Evolutionary conservation across 306 rosid species (phyloP).

Genomic region (Fragaria iinumae): DNA sequence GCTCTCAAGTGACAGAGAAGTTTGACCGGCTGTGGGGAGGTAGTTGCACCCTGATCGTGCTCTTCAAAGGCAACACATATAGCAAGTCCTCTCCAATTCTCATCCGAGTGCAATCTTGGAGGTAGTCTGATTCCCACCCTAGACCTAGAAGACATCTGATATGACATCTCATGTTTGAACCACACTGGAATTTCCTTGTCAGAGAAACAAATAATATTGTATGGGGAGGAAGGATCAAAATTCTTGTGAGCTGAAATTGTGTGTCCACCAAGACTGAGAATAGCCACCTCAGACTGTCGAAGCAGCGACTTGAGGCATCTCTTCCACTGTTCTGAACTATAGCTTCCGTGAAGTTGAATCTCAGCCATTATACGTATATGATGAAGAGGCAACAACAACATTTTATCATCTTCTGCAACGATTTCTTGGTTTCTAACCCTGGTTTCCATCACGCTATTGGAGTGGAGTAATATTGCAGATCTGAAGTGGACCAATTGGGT

Average conservation of each 20-base stretch:
- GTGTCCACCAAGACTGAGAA: not conserved
- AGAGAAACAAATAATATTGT: not conserved
- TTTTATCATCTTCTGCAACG: not conserved
- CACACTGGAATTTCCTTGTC: not conserved
- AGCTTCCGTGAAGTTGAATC: not conserved
- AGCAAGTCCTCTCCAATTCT: slow-evolving; percentile 14
- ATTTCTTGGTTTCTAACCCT: not conserved
- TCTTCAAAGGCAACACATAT: not conserved
- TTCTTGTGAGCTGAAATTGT: not conserved
- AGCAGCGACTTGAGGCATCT: not conserved
- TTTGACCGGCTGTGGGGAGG: too few relatives aligned
- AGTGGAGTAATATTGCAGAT: too few relatives aligned
- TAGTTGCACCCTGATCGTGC: not conserved
- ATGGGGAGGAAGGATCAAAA: not conserved
- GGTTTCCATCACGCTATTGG: too few relatives aligned
- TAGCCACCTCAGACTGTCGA: not conserved
- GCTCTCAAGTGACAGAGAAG: too few relatives aligned
- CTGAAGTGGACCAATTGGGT: too few relatives aligned
- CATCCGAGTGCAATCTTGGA: not conserved
- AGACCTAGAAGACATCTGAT: not conserved
- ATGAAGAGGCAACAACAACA: not conserved
- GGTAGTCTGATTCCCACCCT: slow-evolving; percentile 3
- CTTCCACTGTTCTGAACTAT: not conserved
- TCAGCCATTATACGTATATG: not conserved
- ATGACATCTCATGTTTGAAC: not conserved